Evolutionary conservation across 148 eudicot genomes (phyloP).

Genomic region (Cornus suecica): DNA sequence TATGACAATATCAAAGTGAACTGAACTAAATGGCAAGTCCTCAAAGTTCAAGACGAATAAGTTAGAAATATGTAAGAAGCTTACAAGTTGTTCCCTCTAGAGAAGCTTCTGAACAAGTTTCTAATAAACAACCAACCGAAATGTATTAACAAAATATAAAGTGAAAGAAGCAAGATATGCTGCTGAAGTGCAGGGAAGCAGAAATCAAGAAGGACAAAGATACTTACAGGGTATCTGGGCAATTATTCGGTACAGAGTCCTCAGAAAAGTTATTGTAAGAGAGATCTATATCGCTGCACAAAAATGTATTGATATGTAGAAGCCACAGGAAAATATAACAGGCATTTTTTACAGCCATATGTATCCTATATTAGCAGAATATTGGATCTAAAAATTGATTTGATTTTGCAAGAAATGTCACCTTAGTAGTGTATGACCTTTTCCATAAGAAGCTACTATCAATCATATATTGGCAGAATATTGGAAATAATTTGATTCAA

Average conservation of each 20-base stretch:
- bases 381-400: no score
- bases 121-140: conserved; percentile 22
- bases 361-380: no score
- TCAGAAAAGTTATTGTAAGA: conserved; percentile 56
- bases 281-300: conserved; percentile 49
- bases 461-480: no score
- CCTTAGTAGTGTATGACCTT: no score
- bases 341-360: no score
- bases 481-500: no score
- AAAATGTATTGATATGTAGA: not conserved
- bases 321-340: no score
- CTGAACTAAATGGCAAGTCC: not conserved
- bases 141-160: not conserved
- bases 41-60: not conserved
- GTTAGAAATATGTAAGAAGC: conserved; percentile 9
- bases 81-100: conserved; percentile 33
- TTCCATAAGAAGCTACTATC: no score
- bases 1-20: not conserved
- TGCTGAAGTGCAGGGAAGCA: not conserved
- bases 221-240: conserved; percentile 28
- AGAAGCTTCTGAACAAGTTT: conserved; percentile 54
- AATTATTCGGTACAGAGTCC: conserved; percentile 28
- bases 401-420: no score
- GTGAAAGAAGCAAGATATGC: not conserved
- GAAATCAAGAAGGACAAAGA: not conserved